phyloP scores from a whole-genome alignment of 345 rosid genomes.

The Capsella bursapastoris region DNA sequence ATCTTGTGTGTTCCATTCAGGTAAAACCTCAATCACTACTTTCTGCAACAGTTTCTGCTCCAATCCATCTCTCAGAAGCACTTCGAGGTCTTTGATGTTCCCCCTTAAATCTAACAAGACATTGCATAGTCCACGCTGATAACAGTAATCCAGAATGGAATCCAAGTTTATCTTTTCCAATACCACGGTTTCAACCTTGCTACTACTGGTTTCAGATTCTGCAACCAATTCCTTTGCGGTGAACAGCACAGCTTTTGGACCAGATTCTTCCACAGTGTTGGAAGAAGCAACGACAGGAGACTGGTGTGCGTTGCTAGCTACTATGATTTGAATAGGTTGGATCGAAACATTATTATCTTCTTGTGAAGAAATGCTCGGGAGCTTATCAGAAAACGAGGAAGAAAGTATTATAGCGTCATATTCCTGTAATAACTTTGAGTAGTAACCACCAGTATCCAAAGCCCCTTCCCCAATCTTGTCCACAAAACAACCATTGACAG shows the following conservation, averaged over 20 bases:
- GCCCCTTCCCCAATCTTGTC: constrained; percentile 74
- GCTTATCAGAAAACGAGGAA: constrained; percentile 47
- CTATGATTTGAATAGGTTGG: constrained; percentile 63
- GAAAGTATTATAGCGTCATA: constrained; percentile 72
- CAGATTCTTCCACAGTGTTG: constrained; percentile 37
- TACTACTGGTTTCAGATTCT: constrained; percentile 44
- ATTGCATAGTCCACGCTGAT: constrained; percentile 57
- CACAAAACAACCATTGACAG: constrained; percentile 59
- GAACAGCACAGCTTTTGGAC: constrained; percentile 52
- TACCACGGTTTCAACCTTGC: constrained; percentile 54
- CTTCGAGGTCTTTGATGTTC: constrained; percentile 49
- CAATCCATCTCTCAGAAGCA: constrained; percentile 56
- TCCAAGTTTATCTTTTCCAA: constrained; percentile 52
- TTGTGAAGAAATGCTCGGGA: constrained; percentile 51
- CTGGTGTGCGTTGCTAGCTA: constrained; percentile 46
- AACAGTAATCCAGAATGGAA: constrained; percentile 62
- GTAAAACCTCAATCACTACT: constrained; percentile 62
- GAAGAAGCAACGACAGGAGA: constrained; percentile 32
- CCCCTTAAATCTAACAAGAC: constrained; percentile 74
- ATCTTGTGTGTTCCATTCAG: constrained; percentile 54
- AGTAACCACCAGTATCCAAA: constrained; percentile 62
- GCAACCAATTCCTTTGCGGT: constrained; percentile 41
- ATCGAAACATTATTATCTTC: constrained; percentile 58
- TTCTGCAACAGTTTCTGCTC: constrained; percentile 63
- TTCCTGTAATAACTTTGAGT: constrained; percentile 71